These are phyloP conservation scores for Vachellia pachyceras DNA, from an alignment of 306 rosid genomes.

Conservation along the genomic window DNA sequence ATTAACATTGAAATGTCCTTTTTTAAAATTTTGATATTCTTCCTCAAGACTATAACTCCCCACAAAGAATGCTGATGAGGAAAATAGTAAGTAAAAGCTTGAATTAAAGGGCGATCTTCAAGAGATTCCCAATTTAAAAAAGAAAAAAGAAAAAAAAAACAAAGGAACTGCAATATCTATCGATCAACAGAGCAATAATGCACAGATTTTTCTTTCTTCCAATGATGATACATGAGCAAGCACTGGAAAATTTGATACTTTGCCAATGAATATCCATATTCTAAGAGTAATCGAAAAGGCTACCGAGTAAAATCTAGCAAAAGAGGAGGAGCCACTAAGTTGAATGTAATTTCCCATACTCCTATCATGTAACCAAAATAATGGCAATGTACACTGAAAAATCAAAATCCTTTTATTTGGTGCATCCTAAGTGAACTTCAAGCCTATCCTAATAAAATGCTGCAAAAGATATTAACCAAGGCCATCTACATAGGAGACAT, in stretches of 20 bases:
- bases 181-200: slow-evolving; percentile 8
- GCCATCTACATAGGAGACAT: slow-evolving; percentile 58
- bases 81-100: background rate
- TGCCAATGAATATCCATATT: slow-evolving; percentile 18
- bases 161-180: background rate
- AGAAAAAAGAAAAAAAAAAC: background rate
- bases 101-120: background rate
- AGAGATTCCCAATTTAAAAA: background rate
- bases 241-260: background rate
- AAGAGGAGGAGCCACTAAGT: background rate
- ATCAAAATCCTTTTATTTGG: slow-evolving; percentile 28
- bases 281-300: slow-evolving; percentile 9
- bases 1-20: no score
- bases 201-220: background rate
- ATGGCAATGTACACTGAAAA: slow-evolving; percentile 49
- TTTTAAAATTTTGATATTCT: background rate
- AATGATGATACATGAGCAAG: slow-evolving; percentile 16
- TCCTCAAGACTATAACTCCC: background rate
- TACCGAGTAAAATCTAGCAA: background rate
- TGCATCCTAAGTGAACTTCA: slow-evolving; percentile 34
- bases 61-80: background rate
- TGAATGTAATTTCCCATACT: slow-evolving; percentile 25
- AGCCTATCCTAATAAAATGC: slow-evolving; percentile 43
- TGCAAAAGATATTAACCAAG: slow-evolving; percentile 17
- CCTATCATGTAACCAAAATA: slow-evolving; percentile 49